Evolutionary conservation across 129 eudicot species (phyloP).

Genomic region (Cynara cardunculus): DNA sequence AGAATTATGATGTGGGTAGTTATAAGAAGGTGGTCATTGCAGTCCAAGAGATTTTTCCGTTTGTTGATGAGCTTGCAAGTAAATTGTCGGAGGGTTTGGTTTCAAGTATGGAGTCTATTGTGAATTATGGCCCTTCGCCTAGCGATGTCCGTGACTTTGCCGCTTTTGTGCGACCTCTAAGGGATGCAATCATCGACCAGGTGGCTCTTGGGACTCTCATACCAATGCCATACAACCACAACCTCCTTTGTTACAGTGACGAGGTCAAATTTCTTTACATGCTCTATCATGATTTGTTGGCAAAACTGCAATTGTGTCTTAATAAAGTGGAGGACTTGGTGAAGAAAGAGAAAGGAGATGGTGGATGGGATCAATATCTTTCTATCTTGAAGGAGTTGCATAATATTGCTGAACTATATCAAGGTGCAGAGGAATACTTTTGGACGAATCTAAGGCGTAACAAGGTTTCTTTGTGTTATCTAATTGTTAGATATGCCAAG

Average conservation of each 20-base stretch:
- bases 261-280: slow-evolving; percentile 28
- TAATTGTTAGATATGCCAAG: slow-evolving; percentile 51
- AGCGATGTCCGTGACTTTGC: slow-evolving; percentile 49
- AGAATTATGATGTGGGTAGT: neutral
- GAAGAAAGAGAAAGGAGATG: slow-evolving; percentile 28
- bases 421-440: slow-evolving; percentile 48
- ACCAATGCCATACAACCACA: neutral
- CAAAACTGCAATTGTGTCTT: slow-evolving; percentile 44
- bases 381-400: slow-evolving; percentile 51
- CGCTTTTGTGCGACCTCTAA: slow-evolving; percentile 44
- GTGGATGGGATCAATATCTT: slow-evolving; percentile 60
- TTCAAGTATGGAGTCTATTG: slow-evolving; percentile 21
- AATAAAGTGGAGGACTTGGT: slow-evolving; percentile 39
- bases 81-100: slow-evolving; percentile 35
- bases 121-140: slow-evolving; percentile 17
- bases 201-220: neutral
- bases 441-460: slow-evolving; percentile 41
- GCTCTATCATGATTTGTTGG: slow-evolving; percentile 32
- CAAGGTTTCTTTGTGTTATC: slow-evolving; percentile 49
- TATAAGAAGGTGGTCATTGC: slow-evolving; percentile 13
- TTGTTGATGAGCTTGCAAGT: slow-evolving; percentile 46
- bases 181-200: slow-evolving; percentile 6
- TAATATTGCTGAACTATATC: slow-evolving; percentile 42
- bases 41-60: slow-evolving; percentile 40
- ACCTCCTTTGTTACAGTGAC: slow-evolving; percentile 9